A percentile compares a stretch with the other conserved stretches of the same genome.
phyloP scores from a whole-genome alignment of 1,284 basidiomycete species.

The Ustilago nuda region DNA sequence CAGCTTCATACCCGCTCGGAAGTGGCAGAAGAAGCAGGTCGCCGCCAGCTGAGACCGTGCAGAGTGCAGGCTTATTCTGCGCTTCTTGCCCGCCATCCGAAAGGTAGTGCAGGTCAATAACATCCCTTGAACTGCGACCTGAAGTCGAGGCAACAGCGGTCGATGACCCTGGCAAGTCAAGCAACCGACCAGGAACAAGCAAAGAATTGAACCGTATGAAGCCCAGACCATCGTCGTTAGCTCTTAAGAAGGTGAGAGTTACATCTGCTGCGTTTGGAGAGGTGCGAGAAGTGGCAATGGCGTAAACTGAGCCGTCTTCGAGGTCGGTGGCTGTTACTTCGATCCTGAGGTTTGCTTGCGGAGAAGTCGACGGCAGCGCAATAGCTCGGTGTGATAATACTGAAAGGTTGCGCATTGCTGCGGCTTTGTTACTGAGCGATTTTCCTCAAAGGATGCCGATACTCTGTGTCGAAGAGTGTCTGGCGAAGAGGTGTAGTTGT shows the following conservation, averaged over 20 bases:
- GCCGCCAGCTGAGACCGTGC: slow-evolving; percentile 60
- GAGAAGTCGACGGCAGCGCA: slow-evolving; percentile 17
- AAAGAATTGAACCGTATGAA: slow-evolving; percentile 30
- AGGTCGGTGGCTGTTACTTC: slow-evolving; percentile 39
- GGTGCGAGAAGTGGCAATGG: slow-evolving; percentile 38
- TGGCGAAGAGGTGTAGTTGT: background rate
- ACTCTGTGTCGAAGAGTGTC: background rate
- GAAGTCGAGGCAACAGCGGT: slow-evolving; percentile 21
- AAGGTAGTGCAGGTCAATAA: slow-evolving; percentile 58
- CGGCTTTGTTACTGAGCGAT: background rate
- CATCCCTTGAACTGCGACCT: slow-evolving; percentile 17
- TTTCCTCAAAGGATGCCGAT: background rate
- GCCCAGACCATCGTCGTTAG: background rate
- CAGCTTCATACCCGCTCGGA: slow-evolving; percentile 3
- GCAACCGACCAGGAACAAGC: slow-evolving; percentile 31
- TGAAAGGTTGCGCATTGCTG: slow-evolving; percentile 44
- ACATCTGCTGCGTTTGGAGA: slow-evolving; percentile 34
- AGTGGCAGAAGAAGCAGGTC: slow-evolving; percentile 61
- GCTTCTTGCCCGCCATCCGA: slow-evolving; percentile 61
- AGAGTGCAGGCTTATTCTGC: slow-evolving; percentile 55
- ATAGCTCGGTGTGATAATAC: slow-evolving; percentile 42
- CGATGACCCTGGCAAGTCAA: slow-evolving; percentile 31
- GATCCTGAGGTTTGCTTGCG: slow-evolving; percentile 14
- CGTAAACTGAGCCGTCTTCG: slow-evolving; percentile 44
- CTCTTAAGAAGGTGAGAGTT: slow-evolving; percentile 26